Conservation (phyloP, 164 flowering plant genomes). For the Vitis rotundifolia region DNA sequence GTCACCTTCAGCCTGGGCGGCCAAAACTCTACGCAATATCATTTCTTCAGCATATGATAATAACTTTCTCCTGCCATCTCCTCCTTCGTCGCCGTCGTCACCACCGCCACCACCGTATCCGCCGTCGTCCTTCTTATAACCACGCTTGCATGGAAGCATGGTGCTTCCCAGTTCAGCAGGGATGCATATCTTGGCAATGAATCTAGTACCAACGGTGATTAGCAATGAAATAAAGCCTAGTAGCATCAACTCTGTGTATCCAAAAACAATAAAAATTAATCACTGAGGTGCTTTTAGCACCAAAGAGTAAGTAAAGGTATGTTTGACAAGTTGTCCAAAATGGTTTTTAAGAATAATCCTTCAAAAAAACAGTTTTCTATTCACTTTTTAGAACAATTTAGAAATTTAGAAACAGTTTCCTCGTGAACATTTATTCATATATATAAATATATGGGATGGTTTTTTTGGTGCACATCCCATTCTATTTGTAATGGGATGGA, state of each 20-base stretch:
- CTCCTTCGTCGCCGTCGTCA: neutral
- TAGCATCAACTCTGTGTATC: conserved; percentile 65
- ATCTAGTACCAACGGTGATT: conserved; percentile 46
- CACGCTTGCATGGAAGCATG: conserved; percentile 62
- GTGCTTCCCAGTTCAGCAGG: conserved; percentile 27
- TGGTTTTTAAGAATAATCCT: neutral
- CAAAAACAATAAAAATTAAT: neutral
- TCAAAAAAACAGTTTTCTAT: neutral
- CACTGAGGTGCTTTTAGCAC: too few species aligned
- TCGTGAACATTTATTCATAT: too few species aligned
- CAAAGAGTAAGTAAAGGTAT: too few species aligned
- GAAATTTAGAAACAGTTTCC: neutral
- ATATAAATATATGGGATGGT: too few species aligned
- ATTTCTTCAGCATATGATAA: conserved; percentile 32
- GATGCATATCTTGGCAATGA: conserved; percentile 52
- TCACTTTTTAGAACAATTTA: too few species aligned
- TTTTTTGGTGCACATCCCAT: too few species aligned
- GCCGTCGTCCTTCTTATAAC: neutral
- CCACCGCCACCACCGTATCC: conserved; percentile 5
- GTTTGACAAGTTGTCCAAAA: too few species aligned
- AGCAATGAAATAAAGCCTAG: conserved; percentile 73
- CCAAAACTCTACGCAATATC: conserved; percentile 47
- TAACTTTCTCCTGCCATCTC: conserved; percentile 32
- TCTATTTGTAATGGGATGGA: too few species aligned
- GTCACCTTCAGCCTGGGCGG: conserved; percentile 31